A percentile compares a stretch with the other conserved stretches of the same genome.
phyloP scores from a whole-genome alignment of 2,329 filamentous ascomycete species.

The Dothiorella sarmentorum region DNA sequence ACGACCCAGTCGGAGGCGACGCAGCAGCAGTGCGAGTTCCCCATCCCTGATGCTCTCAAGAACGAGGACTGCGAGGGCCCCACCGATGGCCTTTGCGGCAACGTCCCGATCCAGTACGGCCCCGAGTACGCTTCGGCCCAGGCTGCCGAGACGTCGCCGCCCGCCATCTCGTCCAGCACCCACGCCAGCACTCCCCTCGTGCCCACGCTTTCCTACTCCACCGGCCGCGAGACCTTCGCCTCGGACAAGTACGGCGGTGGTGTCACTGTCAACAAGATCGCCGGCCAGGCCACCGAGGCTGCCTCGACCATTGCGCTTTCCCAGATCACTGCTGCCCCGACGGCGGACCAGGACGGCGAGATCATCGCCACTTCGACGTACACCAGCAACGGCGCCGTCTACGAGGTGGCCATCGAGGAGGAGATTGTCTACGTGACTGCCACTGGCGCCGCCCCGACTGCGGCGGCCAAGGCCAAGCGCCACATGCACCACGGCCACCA shows the following conservation, averaged over 20 bases:
- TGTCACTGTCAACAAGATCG: conserved; percentile 32
- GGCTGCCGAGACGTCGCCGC: conserved; percentile 17
- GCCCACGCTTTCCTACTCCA: conserved; percentile 34
- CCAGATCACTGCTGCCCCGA: conserved; percentile 11
- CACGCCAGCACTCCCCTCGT: conserved; percentile 24
- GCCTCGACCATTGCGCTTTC: conserved; percentile 7
- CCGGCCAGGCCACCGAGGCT: conserved; percentile 15
- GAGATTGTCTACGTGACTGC: conserved; percentile 42
- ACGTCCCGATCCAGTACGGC: conserved; percentile 48
- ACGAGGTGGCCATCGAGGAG: conserved; percentile 46
- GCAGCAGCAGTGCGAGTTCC: conserved; percentile 59
- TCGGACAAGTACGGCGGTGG: conserved; percentile 34
- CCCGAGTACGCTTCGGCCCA: conserved; percentile 39
- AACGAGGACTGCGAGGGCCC: conserved; percentile 60
- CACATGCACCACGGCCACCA: conserved; percentile 30
- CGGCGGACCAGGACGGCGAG: conserved; percentile 12
- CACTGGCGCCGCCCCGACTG: conserved; percentile 25
- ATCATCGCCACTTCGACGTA: conserved; percentile 41
- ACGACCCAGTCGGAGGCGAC: conserved; percentile 58
- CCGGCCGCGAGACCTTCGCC: conserved; percentile 27
- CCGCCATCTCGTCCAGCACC: conserved; percentile 17
- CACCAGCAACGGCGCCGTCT: conserved; percentile 42
- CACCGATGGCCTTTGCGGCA: conserved; percentile 63
- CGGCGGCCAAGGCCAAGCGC: conserved; percentile 25
- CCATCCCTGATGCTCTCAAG: conserved; percentile 53